Evolutionary conservation across 805 yeast species (phyloP), one percentile per base, ranked within the genome.

Genomic region (Yueomyces sinensis): DNA sequence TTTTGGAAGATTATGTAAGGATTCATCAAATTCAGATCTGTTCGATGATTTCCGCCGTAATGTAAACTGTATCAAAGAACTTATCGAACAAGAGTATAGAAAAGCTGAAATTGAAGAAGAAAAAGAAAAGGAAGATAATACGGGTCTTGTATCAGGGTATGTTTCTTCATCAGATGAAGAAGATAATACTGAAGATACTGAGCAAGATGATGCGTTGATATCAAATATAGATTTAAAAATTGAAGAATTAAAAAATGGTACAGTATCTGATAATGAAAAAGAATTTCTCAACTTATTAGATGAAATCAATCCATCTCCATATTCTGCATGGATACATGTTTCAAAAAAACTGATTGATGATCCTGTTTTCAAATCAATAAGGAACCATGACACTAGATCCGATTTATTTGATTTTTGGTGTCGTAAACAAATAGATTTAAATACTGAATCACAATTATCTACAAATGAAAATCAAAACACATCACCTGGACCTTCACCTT

Each of bases 341-440:
- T 51, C 64, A 9, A 42, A 47, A 11, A 58, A 57, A 33, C 41
- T 74, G 1, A 52, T 60, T 1, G 39, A 54, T n/a, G 73, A 72
- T 39, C 62, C 65, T 4, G 41, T 61, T 11, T 72, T 60, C 43
- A 49, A 55, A 17, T 35, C 39, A 1, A 37, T 70, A 15, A 53
- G 54, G 6, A 46, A 56, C 18, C 58, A 62, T 29, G 40, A 47
- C 15, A 44, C 46, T 7, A 51, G 76, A 25, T 56, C 54, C 33
- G 55, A 47, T 1, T 42, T 63, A 2, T 74, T 66, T 45, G 66
- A 68, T 30, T 46, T 54, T 19, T 74, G 81, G 80, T 50, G 63
- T 37, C 11, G 11, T 7, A 7, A 20, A 20, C 24, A 20, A 11
- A 20, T 11, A n/a, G n/a, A n/a, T n/a, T n/a, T n/a, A n/a, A n/a